Base-by-base conservation (phyloP, 306 rosid species). In the Rubus idaeus region DNA sequence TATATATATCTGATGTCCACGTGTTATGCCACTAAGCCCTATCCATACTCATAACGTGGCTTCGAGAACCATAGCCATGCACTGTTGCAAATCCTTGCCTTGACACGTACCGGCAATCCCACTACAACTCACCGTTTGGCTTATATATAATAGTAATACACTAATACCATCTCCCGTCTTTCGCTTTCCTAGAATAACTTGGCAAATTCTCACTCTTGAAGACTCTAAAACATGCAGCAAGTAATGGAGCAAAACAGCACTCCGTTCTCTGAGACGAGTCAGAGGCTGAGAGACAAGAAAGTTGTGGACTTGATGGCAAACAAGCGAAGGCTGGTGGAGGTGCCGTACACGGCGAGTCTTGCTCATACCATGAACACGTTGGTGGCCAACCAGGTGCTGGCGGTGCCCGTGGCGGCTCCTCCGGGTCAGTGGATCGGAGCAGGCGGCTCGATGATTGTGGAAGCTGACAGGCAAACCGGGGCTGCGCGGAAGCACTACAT, bases 381-480 rank as follows among this genome's bases (percentile, higher is more conserved):
- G 40, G 97, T 92, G 26, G 96, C 96, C 0, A 92, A 92, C 81
- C 82, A 30, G 56, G 91, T 92, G 23, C 80, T 88, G 83, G 97
- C 97, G 51, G 87, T 88, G 5, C 97, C 96, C 1, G 97, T 95
- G 82, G 97, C 97, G 0, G 97, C 92, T 0, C 99, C 99, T 10
- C 97, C 99, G 0, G 97, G 99, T 0, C 97, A 90, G 12, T 92
- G 96, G 97, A 90, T 95, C 57, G 97, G 99, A 52, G 97, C 97
- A 0, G 94, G 97, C 0, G 97, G 96, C 26, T 89, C 97, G 0
- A 89, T 95, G 97, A 95, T 95, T 50, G 87, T 95, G 79, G 97
- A 92, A 80, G 68, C 91, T 4, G 97, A 95, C 50, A 90, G 88
- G 79, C 92, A 83, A 40, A 95, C 90, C 0, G 91, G 97, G 39